Evolutionary conservation across 495 filamentous ascomycete genomes (phyloP).

Genomic region (Hypomontagnella monticulosa): DNA sequence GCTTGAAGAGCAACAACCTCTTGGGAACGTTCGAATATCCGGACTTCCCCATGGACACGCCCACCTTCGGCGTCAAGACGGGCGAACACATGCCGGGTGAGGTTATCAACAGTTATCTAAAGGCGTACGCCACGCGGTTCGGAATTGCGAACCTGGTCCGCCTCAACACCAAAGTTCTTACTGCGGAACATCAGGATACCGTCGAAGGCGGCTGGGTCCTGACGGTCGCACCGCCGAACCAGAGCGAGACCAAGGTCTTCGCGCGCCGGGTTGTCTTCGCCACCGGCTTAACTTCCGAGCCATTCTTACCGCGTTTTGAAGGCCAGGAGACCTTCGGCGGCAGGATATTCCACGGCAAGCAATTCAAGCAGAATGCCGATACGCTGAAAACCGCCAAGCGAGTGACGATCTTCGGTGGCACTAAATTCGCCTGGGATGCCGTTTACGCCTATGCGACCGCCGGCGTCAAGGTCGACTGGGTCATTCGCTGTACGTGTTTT

Average conservation of each 20-base stretch:
- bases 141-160: constrained; percentile 61
- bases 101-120: constrained; percentile 70
- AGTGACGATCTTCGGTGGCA: constrained; percentile 71
- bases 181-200: constrained; percentile 55
- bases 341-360: constrained; percentile 70
- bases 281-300: constrained; percentile 45
- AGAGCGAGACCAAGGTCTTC: constrained; percentile 36
- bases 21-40: constrained; percentile 74
- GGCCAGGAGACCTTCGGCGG: constrained; percentile 48
- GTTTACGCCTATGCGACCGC: constrained; percentile 70
- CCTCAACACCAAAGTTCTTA: constrained; percentile 62
- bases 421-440: constrained; percentile 79
- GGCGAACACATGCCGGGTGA: constrained; percentile 74
- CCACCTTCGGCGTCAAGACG: constrained; percentile 65
- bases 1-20: constrained; percentile 68
- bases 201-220: constrained; percentile 49
- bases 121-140: constrained; percentile 65
- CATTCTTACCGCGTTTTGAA: constrained; percentile 45
- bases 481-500: constrained; percentile 68
- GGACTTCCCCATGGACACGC: constrained; percentile 74
- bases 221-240: constrained; percentile 37
- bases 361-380: constrained; percentile 53
- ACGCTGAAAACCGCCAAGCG: constrained; percentile 46
- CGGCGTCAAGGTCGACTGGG: constrained; percentile 76
- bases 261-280: constrained; percentile 42